These are phyloP conservation scores for Leccinum longicurvipes DNA, from an alignment of 768 basidiomycete species.

Conservation along the genomic window DNA sequence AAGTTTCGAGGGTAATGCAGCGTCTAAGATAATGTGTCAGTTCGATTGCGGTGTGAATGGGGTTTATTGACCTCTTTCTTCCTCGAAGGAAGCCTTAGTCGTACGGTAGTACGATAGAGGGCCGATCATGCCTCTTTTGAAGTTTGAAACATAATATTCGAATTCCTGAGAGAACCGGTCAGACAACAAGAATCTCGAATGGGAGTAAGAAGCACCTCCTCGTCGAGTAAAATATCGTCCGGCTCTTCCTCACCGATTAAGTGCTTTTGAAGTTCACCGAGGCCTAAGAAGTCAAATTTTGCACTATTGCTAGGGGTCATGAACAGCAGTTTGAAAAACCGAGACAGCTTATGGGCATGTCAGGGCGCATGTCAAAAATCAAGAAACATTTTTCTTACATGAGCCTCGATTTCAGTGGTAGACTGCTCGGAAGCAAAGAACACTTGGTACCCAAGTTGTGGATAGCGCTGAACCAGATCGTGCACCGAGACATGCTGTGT, in stretches of 20 bases:
- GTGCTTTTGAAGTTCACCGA: constrained; percentile 8
- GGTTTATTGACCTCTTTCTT: constrained; percentile 45
- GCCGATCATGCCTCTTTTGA: constrained; percentile 54
- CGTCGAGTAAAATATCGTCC: constrained; percentile 16
- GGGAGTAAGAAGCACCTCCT: constrained; percentile 10
- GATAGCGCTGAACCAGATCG: constrained; percentile 47
- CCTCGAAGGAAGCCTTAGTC: constrained; percentile 54
- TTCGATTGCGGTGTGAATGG: not conserved
- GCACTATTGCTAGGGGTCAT: not conserved
- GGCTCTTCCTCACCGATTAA: constrained; percentile 3
- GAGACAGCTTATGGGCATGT: constrained; percentile 28
- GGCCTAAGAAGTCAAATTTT: not conserved
- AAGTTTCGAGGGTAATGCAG: constrained; percentile 41
- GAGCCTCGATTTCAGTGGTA: constrained; percentile 51
- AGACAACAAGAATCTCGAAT: not conserved
- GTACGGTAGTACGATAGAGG: constrained; percentile 81
- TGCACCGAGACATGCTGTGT: constrained; percentile 46
- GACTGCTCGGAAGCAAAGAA: constrained; percentile 57
- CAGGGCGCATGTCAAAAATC: not conserved
- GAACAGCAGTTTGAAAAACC: constrained; percentile 17
- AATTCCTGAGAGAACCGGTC: constrained; percentile 47
- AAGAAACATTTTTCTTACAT: constrained; percentile 38
- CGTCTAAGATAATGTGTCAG: constrained; percentile 32
- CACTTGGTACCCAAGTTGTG: constrained; percentile 64
- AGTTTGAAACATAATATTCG: constrained; percentile 46